Evolutionary conservation across 441 rosid genomes (phyloP).

Genomic region (Omphalea diandra): DNA sequence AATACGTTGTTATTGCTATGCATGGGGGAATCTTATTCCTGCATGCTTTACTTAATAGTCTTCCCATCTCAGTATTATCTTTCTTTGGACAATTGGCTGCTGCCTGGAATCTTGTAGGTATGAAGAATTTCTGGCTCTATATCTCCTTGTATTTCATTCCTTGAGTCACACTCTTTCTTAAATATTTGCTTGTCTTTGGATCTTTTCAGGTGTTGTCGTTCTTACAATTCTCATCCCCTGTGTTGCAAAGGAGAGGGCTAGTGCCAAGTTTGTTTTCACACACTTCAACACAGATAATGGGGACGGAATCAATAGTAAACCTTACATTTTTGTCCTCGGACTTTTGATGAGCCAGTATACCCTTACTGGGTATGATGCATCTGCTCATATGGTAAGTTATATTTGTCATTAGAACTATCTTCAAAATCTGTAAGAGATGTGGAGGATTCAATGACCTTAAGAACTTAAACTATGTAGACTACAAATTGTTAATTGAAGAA

Average conservation of each 20-base stretch:
- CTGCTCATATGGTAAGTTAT: slow-evolving; percentile 88
- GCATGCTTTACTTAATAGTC: slow-evolving; percentile 81
- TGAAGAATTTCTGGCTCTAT: slow-evolving; percentile 10
- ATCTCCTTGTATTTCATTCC: neutral
- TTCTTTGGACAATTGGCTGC: slow-evolving; percentile 93
- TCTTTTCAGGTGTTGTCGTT: slow-evolving; percentile 62
- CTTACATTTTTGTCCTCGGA: slow-evolving; percentile 81
- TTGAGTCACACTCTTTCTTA: neutral
- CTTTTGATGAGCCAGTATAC: slow-evolving; percentile 97
- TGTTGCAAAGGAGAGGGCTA: slow-evolving; percentile 85
- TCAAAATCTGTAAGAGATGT: neutral
- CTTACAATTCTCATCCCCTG: slow-evolving; percentile 79
- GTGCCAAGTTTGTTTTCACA: slow-evolving; percentile 85
- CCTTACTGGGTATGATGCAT: slow-evolving; percentile 91
- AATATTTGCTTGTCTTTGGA: slow-evolving; percentile 16
- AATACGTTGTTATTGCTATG: slow-evolving; percentile 67
- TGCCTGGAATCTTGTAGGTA: slow-evolving; percentile 85
- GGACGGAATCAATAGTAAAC: slow-evolving; percentile 59
- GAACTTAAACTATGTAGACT: too few relatives aligned
- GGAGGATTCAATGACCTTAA: neutral
- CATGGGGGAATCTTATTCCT: slow-evolving; percentile 75
- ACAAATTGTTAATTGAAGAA: too few relatives aligned
- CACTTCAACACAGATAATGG: slow-evolving; percentile 80
- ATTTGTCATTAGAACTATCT: slow-evolving; percentile 3
- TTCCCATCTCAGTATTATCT: slow-evolving; percentile 73